phyloP scores from a whole-genome alignment of 1,284 basidiomycete genomes.

The Ganoderma sp. region DNA sequence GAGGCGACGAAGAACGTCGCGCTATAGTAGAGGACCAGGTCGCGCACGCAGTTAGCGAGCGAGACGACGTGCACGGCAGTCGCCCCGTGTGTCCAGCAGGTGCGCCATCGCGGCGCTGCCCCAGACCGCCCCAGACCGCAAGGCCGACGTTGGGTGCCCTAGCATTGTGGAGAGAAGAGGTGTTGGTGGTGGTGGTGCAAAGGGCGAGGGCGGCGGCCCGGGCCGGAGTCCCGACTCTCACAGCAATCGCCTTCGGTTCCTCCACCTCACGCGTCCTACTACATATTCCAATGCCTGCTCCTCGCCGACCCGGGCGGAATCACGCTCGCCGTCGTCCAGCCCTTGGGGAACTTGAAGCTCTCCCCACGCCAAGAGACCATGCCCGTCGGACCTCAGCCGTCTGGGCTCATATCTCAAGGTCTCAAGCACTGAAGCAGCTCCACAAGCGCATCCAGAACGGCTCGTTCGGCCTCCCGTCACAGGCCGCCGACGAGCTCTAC shows the following conservation, averaged over 20 bases:
- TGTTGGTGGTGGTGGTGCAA: too few relatives aligned
- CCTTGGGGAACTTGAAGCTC: constrained; percentile 43
- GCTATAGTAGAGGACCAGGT: constrained; percentile 48
- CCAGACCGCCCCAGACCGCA: constrained; percentile 44
- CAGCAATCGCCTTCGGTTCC: constrained; percentile 31
- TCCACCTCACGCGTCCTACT: constrained; percentile 29
- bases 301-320: constrained; percentile 36
- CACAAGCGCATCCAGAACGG: constrained; percentile 70
- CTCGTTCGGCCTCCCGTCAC: constrained; percentile 65
- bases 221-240: constrained; percentile 33
- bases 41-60: constrained; percentile 50
- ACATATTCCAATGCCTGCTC: constrained; percentile 38
- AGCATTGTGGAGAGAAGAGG: neutral
- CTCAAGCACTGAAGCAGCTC: constrained; percentile 47
- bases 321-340: constrained; percentile 45
- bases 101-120: constrained; percentile 47
- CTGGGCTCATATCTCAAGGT: constrained; percentile 56
- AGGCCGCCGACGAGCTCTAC: constrained; percentile 51
- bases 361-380: constrained; percentile 48
- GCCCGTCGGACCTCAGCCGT: constrained; percentile 54
- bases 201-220: too few relatives aligned
- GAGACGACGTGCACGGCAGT: constrained; percentile 51
- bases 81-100: constrained; percentile 50
- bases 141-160: constrained; percentile 47
- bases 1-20: constrained; percentile 51